Base-by-base conservation (phyloP, 202 grass and related monocot species). In the Schoenoplectus tabernaemontani region DNA sequence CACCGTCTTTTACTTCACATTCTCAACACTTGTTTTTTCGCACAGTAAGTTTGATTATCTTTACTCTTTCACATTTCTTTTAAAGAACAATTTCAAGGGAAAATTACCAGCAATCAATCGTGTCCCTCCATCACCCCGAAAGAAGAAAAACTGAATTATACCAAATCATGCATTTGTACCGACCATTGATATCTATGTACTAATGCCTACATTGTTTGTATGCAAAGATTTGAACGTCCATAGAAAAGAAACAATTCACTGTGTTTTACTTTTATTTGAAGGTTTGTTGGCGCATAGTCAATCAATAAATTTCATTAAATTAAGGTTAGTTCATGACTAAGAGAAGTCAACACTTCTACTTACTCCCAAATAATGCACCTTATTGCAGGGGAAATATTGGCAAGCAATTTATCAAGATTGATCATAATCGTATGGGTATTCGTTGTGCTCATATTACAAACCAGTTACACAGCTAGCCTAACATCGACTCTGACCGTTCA, bases 381-480 rank as follows among this genome's bases (percentile, higher is more conserved):
- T 19, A 73, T 56, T 43, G 86, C 90, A 92, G 90, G 81, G 72
- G 86, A 92, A 88, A 47, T 64, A 10, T 46, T 92, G 36, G 43
- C 26, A 20, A 98, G 83, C 84, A 94, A 94, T 76, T 76, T 98
- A 20, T 89, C 91, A 17, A 73, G 87, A 82, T 13, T 92, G 12
- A 84, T 77, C 6, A 79, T 92, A 65, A 85, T 94, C 9, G 69
- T 98, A 7, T 98, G 95, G 95, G 59, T 89, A 17, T 94, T 97
- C 48, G 91, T 97, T 57, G 95, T 94, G 62, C 84, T 94, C 44
- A 89, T 97, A 59, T 71, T 97, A 76, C 87, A 90, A 82, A 84
- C 91, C 1, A 97, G 89, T 80, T 97, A 97, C 84, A 97, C 84
- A 1, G 95, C 95, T 5, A 97, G 95, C 84, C 84, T 94, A 77